Base-by-base conservation (phyloP, 768 basidiomycete genomes). In the Pseudohyphozyma bogoriensis region DNA sequence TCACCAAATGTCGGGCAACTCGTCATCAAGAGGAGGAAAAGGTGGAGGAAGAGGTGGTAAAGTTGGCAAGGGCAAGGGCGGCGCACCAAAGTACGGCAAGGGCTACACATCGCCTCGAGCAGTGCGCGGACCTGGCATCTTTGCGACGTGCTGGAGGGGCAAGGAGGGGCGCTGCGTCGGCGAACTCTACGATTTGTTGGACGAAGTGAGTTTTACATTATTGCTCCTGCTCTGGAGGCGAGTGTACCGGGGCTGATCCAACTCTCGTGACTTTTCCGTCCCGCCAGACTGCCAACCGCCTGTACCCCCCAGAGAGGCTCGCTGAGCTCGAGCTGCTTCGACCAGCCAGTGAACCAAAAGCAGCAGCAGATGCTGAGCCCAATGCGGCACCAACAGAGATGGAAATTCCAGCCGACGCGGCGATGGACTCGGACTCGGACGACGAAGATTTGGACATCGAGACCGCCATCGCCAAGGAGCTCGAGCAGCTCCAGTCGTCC, bases 41-140 rank as follows among this genome's bases (percentile, higher is more conserved):
- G 11, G 44, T 13, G 44, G 44, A 11, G 44, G 44, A 9, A 45
- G 22, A 24, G 11, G 44, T 13, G 44, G 18, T 24, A n/a, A n/a
- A 12, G 44, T 8, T 11, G 49, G 49, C 13, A 50, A 46, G 45
- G 24, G 13, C n/a, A 46, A 46, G 49, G 31, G 10, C 18, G 49
- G 32, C 18, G 29, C 20, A 50, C 20, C 29, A 31, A 4, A 6
- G 9, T 2, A 24, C 22, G 16, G 24, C 3, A 28, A 26, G 1
- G 40, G 47, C 45, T 65, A 56, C 37, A 24, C 50, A 3, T 66
- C 65, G 12, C 59, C 62, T 47, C 65, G 65, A 4, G 58, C 55
- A 12, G 61, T 66, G 15, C 60, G 65, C 13, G 65, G 65, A 42
- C 62, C 56, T 29, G 65, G 65, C 33, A 52, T 66, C 51, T 66